Percentiles rank a stretch among this genome's conserved stretches.
Evolutionary conservation across 306 rosid species (phyloP).

Genomic region (Begonia loranthoides): DNA sequence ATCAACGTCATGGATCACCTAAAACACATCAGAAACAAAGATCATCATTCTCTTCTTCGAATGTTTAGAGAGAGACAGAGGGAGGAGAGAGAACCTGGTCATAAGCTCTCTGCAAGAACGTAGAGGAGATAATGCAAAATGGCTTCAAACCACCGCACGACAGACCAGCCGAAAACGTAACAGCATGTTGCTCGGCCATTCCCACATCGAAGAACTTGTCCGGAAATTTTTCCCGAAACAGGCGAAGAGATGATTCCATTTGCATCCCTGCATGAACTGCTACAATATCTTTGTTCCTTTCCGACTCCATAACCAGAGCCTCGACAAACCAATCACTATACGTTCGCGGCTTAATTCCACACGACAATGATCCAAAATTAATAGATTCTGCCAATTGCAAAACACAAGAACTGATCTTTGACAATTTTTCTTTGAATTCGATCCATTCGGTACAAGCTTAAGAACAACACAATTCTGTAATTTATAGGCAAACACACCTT

Average conservation of each 20-base stretch:
- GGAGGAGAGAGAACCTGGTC: constrained; percentile 46
- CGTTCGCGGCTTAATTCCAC: constrained; percentile 27
- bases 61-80: constrained; percentile 2
- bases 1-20: constrained; percentile 93
- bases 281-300: constrained; percentile 72
- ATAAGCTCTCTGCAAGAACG: constrained; percentile 81
- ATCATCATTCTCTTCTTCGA: not conserved
- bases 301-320: constrained; percentile 59
- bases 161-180: constrained; percentile 88
- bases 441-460: too few relatives aligned
- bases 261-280: constrained; percentile 72
- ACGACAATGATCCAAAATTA: constrained; percentile 13
- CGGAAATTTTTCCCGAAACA: constrained; percentile 57
- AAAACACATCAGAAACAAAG: not conserved
- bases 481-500: constrained; percentile 26
- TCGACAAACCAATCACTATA: constrained; percentile 77
- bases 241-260: constrained; percentile 55
- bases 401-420: not conserved
- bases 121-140: constrained; percentile 76
- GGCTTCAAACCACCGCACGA: constrained; percentile 93
- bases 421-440: too few relatives aligned
- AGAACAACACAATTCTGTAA: not conserved
- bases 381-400: constrained; percentile 31
- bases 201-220: constrained; percentile 80
- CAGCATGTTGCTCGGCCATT: constrained; percentile 97